Percentiles rank a stretch among this genome's conserved stretches.
Evolutionary conservation across 2,329 filamentous ascomycete genomes (phyloP).

Genomic region (Colletotrichum caudatum): DNA sequence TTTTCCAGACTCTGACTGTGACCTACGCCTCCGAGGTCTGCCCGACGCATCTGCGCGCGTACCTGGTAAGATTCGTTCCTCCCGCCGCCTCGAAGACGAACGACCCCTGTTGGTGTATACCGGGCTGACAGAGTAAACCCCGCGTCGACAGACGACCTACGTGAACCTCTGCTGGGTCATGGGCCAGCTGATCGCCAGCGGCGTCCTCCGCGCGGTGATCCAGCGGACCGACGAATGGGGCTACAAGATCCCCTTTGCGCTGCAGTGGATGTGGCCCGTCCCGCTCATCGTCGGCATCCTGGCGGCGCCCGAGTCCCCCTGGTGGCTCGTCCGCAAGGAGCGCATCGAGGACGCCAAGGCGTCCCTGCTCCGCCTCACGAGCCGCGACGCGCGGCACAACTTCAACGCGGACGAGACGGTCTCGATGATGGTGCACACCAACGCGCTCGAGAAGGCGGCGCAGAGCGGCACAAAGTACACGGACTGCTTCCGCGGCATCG

Average conservation of each 20-base stretch:
- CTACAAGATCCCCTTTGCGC: conserved; percentile 61
- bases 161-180: conserved; percentile 64
- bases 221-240: conserved; percentile 55
- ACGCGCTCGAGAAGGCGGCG: conserved; percentile 59
- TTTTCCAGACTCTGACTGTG: conserved; percentile 60
- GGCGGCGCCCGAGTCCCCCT: conserved; percentile 63
- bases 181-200: conserved; percentile 60
- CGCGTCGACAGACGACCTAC: conserved; percentile 53
- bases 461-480: conserved; percentile 56
- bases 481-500: conserved; percentile 61
- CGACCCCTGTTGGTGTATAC: background rate
- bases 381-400: conserved; percentile 45
- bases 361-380: conserved; percentile 55
- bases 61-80: conserved; percentile 53
- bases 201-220: conserved; percentile 57
- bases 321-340: conserved; percentile 61
- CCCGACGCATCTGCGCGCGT: conserved; percentile 60
- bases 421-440: conserved; percentile 65
- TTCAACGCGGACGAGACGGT: conserved; percentile 59
- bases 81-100: no score
- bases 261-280: conserved; percentile 63
- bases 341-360: conserved; percentile 54
- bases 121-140: conserved; percentile 40
- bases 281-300: conserved; percentile 57
- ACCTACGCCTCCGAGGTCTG: conserved; percentile 63